phyloP scores from a whole-genome alignment of 352 stramenopile species.

The Pythium dissotocum region DNA sequence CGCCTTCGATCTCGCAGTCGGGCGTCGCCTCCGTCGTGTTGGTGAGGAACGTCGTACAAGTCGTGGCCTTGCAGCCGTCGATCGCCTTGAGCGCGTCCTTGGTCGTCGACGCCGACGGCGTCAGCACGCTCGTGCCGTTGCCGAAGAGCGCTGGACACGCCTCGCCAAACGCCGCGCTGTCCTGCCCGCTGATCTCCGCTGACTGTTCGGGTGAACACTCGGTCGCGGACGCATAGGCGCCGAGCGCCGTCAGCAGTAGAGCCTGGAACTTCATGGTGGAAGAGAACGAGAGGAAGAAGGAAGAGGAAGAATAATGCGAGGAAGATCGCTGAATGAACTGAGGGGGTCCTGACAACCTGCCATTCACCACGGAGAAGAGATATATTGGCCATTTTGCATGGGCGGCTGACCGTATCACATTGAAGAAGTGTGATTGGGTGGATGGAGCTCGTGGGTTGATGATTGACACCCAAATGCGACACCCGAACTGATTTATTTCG shows the following conservation, averaged over 20 bases:
- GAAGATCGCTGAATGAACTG: not conserved
- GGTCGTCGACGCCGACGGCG: not conserved
- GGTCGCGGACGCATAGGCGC: not conserved
- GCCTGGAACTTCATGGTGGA: not conserved
- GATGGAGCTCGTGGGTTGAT: no score
- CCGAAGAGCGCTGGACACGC: not conserved
- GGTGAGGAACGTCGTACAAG: not conserved
- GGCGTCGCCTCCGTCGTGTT: not conserved
- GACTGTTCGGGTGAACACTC: not conserved
- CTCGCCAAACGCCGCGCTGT: not conserved
- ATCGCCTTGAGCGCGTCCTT: not conserved
- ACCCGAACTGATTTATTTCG: not conserved
- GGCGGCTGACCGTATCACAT: not conserved
- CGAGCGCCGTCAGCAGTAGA: not conserved
- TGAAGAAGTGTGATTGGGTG: no score
- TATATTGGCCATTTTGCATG: no score
- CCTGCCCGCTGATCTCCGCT: not conserved
- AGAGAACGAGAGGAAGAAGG: no score
- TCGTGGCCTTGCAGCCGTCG: not conserved
- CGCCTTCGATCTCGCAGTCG: not conserved
- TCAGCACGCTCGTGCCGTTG: not conserved
- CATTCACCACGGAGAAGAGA: not conserved
- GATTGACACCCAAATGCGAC: not conserved
- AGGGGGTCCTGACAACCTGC: not conserved
- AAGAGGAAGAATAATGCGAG: not conserved